These are phyloP conservation scores for Prunus armeniaca DNA, from an alignment of 306 rosid genomes.

Conservation along the genomic window DNA sequence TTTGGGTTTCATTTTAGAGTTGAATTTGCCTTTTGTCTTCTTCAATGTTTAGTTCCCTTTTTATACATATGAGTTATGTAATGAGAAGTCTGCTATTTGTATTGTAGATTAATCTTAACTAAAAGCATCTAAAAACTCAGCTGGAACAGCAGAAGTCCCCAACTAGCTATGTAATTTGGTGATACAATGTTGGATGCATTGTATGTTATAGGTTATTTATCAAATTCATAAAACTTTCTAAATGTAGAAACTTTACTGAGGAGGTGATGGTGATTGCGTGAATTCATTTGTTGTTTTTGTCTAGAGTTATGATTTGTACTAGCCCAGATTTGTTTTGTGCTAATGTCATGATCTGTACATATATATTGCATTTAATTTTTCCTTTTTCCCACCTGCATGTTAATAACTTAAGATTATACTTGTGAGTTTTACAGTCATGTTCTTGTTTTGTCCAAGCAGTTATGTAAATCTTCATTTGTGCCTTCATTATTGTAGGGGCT, in stretches of 20 bases:
- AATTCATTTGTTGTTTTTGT: background rate
- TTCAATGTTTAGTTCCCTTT: no score
- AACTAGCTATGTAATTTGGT: background rate
- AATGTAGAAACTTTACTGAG: conserved; percentile 28
- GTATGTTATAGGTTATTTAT: background rate
- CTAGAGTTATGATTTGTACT: background rate
- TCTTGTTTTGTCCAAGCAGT: background rate
- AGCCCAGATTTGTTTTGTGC: background rate
- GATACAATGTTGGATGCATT: background rate
- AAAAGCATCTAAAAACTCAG: background rate
- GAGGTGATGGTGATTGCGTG: conserved; percentile 52
- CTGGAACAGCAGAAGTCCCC: background rate
- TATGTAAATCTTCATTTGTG: background rate
- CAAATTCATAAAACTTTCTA: conserved; percentile 5
- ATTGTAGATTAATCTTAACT: background rate
- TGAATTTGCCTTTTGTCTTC: no score
- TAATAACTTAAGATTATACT: background rate
- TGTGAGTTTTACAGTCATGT: background rate
- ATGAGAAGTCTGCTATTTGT: no score
- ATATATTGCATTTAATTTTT: background rate
- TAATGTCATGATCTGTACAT: background rate
- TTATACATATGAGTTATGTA: no score
- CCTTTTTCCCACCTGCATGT: background rate
- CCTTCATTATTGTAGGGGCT: background rate
- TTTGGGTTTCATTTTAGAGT: no score